A percentile compares a stretch with the other conserved stretches of the same genome.
phyloP scores from a whole-genome alignment of 257 asterid genomes.

The Nemophila menziesii region DNA sequence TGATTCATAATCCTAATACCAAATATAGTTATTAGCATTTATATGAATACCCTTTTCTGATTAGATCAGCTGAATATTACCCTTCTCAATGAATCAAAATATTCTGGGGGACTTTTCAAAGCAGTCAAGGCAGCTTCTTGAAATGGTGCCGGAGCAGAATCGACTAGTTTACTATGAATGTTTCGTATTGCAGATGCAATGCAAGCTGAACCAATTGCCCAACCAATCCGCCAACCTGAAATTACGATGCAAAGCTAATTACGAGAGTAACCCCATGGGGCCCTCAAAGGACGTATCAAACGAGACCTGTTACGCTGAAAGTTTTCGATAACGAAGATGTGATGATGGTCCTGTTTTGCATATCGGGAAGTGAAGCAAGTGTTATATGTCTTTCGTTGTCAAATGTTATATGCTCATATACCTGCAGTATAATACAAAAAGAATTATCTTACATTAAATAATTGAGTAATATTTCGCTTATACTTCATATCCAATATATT shows the following conservation, averaged over 20 bases:
- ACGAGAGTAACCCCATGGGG: background rate
- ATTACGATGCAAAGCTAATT: constrained; percentile 10
- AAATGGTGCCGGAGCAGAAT: constrained; percentile 90
- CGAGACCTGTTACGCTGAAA: constrained; percentile 66
- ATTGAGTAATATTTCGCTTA: constrained; percentile 6
- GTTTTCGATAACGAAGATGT: constrained; percentile 89
- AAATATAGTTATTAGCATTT: constrained; percentile 2
- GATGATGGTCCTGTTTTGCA: constrained; percentile 67
- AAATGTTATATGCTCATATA: constrained; percentile 75
- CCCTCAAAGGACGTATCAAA: background rate
- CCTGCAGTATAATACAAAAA: constrained; percentile 24
- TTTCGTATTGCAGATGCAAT: constrained; percentile 72
- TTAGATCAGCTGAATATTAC: constrained; percentile 19
- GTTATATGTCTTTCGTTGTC: constrained; percentile 48
- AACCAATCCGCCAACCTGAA: constrained; percentile 93
- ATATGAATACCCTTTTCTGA: background rate
- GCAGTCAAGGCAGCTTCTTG: constrained; percentile 90
- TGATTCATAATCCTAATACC: constrained; percentile 59
- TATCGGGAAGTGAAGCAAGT: constrained; percentile 72
- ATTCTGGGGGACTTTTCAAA: constrained; percentile 50
- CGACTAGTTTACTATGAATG: constrained; percentile 58
- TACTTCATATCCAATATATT: constrained; percentile 2
- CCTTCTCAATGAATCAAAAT: constrained; percentile 36
- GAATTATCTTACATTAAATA: background rate
- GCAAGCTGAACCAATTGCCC: constrained; percentile 72